Evolutionary conservation across 2,329 filamentous ascomycete genomes (phyloP).

Genomic region (Decorospora gaudefroyi): DNA sequence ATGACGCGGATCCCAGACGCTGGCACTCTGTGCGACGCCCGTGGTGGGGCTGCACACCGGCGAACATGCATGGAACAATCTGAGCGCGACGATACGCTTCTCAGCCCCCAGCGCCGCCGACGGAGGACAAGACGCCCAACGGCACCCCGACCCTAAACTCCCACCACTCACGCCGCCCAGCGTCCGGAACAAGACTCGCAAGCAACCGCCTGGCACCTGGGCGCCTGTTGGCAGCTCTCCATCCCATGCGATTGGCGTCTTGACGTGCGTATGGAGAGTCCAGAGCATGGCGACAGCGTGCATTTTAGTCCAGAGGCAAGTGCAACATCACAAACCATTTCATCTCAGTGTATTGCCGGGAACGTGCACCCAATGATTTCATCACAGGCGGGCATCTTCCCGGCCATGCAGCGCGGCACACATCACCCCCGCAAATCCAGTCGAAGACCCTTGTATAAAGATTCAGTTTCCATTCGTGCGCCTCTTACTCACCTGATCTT

Average conservation of each 20-base stretch:
- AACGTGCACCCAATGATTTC: background rate
- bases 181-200: conserved; percentile 11
- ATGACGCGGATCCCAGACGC: background rate
- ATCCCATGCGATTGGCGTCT: conserved; percentile 9
- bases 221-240: conserved; percentile 15
- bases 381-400: background rate
- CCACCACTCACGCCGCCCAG: conserved; percentile 14
- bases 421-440: conserved; percentile 11
- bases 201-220: conserved; percentile 11
- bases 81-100: background rate
- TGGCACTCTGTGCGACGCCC: conserved; percentile 2
- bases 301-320: background rate
- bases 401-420: conserved; percentile 8
- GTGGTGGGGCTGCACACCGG: conserved; percentile 7
- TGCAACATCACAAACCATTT: background rate
- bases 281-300: conserved; percentile 6
- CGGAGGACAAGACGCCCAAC: conserved; percentile 3
- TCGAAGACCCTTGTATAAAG: background rate
- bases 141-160: conserved; percentile 6
- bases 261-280: conserved; percentile 10
- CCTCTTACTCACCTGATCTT: background rate
- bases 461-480: too few relatives aligned
- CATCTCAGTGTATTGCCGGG: background rate
- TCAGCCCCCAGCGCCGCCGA: background rate
- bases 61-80: conserved; percentile 16